These are phyloP conservation scores for Pseudoscleropodium purum DNA, from an alignment of 225 moss, liverwort and hornwort species.

Conservation along the genomic window DNA sequence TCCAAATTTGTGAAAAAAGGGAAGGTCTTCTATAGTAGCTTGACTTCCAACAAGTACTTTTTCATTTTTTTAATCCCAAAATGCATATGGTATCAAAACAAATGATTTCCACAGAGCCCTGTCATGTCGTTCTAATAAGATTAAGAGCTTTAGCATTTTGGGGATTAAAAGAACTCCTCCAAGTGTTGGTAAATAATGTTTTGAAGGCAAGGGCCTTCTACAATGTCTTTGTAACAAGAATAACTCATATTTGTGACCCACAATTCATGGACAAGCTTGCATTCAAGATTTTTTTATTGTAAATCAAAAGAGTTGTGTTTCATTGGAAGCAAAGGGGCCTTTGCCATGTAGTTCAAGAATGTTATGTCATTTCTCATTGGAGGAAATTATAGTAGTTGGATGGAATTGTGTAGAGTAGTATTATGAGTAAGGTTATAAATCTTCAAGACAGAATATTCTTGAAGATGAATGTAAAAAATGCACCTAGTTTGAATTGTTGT, in stretches of 20 bases:
- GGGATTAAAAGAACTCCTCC: rapidly evolving
- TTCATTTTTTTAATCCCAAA: too few species aligned
- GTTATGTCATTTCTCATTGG: neutral
- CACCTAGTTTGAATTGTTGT: rapidly evolving
- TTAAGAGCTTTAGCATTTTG: rapidly evolving
- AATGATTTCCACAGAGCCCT: too few species aligned
- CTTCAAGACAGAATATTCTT: rapidly evolving
- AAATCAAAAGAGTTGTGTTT: neutral
- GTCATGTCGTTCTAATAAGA: too few species aligned
- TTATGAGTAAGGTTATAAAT: neutral
- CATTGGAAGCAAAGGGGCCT: rapidly evolving
- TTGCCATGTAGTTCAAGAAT: neutral
- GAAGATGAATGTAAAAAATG: neutral
- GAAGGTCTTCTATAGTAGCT: too few species aligned
- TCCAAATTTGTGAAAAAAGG: too few species aligned
- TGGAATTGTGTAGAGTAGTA: neutral
- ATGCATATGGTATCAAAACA: too few species aligned
- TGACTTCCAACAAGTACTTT: too few species aligned
- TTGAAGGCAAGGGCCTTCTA: rapidly evolving
- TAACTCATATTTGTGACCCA: too few species aligned
- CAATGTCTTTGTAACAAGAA: neutral
- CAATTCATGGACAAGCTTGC: neutral
- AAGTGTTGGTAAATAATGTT: neutral
- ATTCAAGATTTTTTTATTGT: neutral
- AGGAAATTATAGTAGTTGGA: neutral